Evolutionary conservation across 345 rosid species (phyloP).

Genomic region (Hibiscus trionum): DNA sequence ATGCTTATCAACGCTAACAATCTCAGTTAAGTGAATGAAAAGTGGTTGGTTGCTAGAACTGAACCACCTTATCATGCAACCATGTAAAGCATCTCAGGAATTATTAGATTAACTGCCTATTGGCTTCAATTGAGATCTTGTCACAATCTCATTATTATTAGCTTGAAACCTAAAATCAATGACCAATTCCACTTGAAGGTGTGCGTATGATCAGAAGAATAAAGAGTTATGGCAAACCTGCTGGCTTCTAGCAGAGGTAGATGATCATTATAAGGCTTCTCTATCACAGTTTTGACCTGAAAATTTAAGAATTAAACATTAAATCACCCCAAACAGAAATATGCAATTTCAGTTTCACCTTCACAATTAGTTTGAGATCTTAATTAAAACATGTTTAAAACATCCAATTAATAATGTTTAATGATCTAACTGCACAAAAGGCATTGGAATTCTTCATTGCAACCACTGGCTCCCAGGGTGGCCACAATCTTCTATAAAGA

Average conservation of each 20-base stretch:
- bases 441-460: neutral
- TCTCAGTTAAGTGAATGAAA: neutral
- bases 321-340: neutral
- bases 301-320: conserved; percentile 9
- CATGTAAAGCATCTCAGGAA: neutral
- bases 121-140: neutral
- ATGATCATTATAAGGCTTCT: conserved; percentile 77
- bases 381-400: neutral
- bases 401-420: neutral
- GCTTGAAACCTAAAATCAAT: neutral
- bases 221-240: conserved; percentile 36
- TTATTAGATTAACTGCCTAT: conserved; percentile 4
- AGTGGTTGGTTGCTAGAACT: neutral
- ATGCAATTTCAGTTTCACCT: neutral
- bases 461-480: neutral
- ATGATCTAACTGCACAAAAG: neutral
- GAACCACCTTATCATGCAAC: neutral
- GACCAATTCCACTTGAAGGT: neutral
- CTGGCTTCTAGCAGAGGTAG: conserved; percentile 76
- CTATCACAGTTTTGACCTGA: conserved; percentile 75
- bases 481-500: neutral
- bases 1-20: neutral
- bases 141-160: neutral
- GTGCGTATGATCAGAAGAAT: neutral
- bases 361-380: neutral